A percentile compares a stretch with the other conserved stretches of the same genome.
These are phyloP conservation scores for Paraphoma chrysanthemicola DNA, from an alignment of 2,329 filamentous ascomycete species.

Conservation along the genomic window DNA sequence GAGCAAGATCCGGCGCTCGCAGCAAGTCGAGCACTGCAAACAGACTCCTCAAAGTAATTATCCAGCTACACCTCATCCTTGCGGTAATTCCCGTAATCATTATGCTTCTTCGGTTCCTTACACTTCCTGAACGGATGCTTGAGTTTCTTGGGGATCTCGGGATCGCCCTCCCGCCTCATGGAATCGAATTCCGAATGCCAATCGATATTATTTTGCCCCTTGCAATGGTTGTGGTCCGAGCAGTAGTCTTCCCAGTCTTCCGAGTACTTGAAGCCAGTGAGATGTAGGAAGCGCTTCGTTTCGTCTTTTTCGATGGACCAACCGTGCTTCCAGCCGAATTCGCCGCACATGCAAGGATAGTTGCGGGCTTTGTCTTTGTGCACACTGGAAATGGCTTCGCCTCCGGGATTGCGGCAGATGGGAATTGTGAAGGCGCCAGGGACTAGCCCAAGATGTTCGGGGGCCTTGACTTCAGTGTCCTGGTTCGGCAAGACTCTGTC, in stretches of 20 bases:
- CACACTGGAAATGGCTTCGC: slow-evolving; percentile 20
- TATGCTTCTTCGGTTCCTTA: background rate
- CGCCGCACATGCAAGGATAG: slow-evolving; percentile 27
- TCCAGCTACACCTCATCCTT: background rate
- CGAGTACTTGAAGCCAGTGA: slow-evolving; percentile 6
- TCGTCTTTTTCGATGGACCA: slow-evolving; percentile 7
- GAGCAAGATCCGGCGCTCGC: background rate
- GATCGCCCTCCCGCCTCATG: background rate
- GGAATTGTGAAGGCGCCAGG: slow-evolving; percentile 12
- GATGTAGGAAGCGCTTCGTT: slow-evolving; percentile 6
- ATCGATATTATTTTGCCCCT: slow-evolving; percentile 1
- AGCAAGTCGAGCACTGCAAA: background rate
- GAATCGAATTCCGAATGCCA: slow-evolving; percentile 2
- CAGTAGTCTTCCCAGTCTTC: slow-evolving; percentile 17
- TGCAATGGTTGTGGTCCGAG: slow-evolving; percentile 2
- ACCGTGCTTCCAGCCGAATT: slow-evolving; percentile 12
- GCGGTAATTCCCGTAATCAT: background rate
- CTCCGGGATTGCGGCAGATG: slow-evolving; percentile 16
- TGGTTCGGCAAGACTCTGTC: background rate
- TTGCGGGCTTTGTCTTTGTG: slow-evolving; percentile 6
- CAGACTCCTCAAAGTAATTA: background rate
- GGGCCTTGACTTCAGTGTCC: background rate
- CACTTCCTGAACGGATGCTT: slow-evolving; percentile 9
- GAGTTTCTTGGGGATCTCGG: background rate
- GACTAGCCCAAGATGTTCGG: background rate